Conservation (phyloP, 129 eudicot species). For the Flaveria sonorensis region DNA sequence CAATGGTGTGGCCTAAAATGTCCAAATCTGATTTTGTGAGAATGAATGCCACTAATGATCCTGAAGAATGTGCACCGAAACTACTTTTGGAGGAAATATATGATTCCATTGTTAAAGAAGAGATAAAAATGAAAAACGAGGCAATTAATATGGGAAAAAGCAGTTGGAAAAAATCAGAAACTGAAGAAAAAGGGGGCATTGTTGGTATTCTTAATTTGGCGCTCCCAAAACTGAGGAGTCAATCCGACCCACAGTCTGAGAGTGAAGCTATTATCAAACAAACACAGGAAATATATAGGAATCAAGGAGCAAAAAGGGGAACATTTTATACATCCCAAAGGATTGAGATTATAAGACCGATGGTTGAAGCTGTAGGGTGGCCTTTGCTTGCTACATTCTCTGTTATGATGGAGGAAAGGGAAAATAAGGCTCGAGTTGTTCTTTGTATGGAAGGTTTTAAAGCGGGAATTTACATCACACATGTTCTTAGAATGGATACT, state of each 20-base stretch:
- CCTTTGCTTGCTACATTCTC: constrained; percentile 93
- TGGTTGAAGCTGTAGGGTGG: constrained; percentile 98
- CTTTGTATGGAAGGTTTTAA: constrained; percentile 93
- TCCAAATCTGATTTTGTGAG: constrained; percentile 83
- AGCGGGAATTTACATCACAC: constrained; percentile 83
- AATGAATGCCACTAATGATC: constrained; percentile 68
- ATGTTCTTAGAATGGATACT: constrained; percentile 92
- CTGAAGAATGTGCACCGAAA: constrained; percentile 71
- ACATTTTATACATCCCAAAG: constrained; percentile 68
- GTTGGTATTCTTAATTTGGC: constrained; percentile 81
- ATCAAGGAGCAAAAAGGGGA: constrained; percentile 71
- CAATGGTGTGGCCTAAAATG: constrained; percentile 94
- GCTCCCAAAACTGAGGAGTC: constrained; percentile 62
- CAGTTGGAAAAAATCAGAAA: constrained; percentile 60
- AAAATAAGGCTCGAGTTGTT: constrained; percentile 65
- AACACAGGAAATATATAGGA: constrained; percentile 68
- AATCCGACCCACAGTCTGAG: constrained; percentile 61
- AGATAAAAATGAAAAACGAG: constrained; percentile 83
- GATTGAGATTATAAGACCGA: constrained; percentile 73
- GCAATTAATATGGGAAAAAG: constrained; percentile 41
- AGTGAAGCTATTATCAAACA: constrained; percentile 74
- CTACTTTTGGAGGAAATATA: constrained; percentile 80
- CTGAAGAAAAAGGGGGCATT: constrained; percentile 74
- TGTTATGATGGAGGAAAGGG: constrained; percentile 92
- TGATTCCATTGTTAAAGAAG: constrained; percentile 83